Evolutionary conservation across 352 stramenopile genomes (phyloP), one percentile per base, ranked within the genome.

Genomic region (Phytopythium mirpurense): DNA sequence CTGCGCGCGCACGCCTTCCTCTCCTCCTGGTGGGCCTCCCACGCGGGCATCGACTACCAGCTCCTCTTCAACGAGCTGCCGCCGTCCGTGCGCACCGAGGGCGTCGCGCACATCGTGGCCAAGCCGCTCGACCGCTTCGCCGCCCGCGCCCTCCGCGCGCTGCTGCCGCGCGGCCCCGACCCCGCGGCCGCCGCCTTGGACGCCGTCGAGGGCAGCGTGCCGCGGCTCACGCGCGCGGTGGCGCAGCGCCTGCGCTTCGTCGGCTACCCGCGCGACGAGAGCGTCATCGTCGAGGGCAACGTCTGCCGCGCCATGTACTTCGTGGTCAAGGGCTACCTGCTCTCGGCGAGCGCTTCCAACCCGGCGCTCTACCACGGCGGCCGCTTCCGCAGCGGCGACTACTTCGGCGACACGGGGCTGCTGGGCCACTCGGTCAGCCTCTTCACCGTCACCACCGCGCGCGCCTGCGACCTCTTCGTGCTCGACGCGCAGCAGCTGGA

Each of bases 301-400:
- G 81, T 88, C 51, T 46, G 67, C 8, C 70, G 68, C 32, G 65
- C 72, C 16, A 84, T 86, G 74, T 88, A 86, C 54, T 88, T 88
- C 54, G 79, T 90, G 34, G 48, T 90, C 10, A 70, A 71, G 4
- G 79, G 79, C 0, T 43, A 81, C 15, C 58, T 90, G 3, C 66
- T 71, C 5, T 53, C 69, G 8, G 56, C 77, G 27, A 63, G 66
- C 32, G 48, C 60, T 7, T 59, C 65, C 4, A 31, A 70, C 18
- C 18, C 57, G 5, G 44, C 59, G 5, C 59, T 74, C 3, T 57
- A 51, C 49, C 3, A 56, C 44, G 27, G 62, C 62, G 3, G 54
- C 67, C 15, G 54, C 41, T 5, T 72, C 9, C 61, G 58, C 9
- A 60, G 63, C 7, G 77, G 77, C 0, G 71, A 80, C 41, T 87